Conservation (phyloP, 257 asterid species). For the Rehmannia glutinosa region DNA sequence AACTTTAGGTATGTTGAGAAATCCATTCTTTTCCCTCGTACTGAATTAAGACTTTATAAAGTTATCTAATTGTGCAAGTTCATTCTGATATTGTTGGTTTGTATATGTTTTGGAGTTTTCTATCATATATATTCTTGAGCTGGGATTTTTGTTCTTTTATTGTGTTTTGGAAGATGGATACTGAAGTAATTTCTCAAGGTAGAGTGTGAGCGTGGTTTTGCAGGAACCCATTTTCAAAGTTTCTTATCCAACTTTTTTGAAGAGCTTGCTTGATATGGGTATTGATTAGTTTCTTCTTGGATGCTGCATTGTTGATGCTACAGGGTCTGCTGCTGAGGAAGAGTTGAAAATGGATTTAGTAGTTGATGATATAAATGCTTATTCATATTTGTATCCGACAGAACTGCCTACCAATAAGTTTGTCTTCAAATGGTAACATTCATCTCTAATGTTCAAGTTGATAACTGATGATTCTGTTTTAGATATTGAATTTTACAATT, state of each 20-base stretch:
- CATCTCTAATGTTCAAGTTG: neutral
- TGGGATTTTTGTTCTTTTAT: neutral
- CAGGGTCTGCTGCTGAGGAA: slow-evolving; percentile 62
- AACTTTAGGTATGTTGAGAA: slow-evolving; percentile 31
- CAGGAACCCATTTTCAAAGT: neutral
- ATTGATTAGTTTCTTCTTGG: slow-evolving; percentile 7
- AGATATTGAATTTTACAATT: neutral
- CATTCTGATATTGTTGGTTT: neutral
- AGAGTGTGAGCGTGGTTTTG: too few species aligned
- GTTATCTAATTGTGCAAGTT: neutral
- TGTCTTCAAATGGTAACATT: slow-evolving; percentile 73
- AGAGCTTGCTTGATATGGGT: slow-evolving; percentile 9
- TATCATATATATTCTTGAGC: neutral
- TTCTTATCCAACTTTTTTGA: neutral
- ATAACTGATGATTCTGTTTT: neutral
- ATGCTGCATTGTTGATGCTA: slow-evolving; percentile 11
- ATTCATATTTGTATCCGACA: slow-evolving; percentile 71
- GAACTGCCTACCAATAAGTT: slow-evolving; percentile 57
- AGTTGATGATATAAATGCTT: slow-evolving; percentile 81
- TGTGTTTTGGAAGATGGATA: too few species aligned
- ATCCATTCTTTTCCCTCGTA: neutral
- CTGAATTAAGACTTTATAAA: neutral
- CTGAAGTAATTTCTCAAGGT: too few species aligned
- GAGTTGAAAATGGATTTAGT: slow-evolving; percentile 55
- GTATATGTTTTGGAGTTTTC: neutral